A percentile compares a stretch with the other conserved stretches of the same genome.
phyloP scores from a whole-genome alignment of 768 basidiomycete genomes.

The Suillus subluteus region DNA sequence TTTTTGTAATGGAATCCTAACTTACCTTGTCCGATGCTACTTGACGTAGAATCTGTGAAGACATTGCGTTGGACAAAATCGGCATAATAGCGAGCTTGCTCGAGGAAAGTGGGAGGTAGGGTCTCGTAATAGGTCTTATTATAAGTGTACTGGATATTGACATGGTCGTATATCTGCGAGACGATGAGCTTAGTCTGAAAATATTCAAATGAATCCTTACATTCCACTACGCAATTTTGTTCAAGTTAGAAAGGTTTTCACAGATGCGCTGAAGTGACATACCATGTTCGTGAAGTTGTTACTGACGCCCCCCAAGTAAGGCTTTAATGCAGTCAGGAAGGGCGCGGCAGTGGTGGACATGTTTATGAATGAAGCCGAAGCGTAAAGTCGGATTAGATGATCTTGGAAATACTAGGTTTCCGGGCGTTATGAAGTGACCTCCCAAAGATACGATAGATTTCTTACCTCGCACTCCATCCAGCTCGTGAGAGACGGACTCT shows the following conservation, averaged over 20 bases:
- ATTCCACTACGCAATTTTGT: slow-evolving; percentile 59
- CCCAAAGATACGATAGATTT: background rate
- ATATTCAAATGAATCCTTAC: slow-evolving; percentile 43
- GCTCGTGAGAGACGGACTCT: slow-evolving; percentile 69
- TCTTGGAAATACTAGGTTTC: slow-evolving; percentile 29
- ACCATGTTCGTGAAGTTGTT: slow-evolving; percentile 69
- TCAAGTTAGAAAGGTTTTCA: slow-evolving; percentile 14
- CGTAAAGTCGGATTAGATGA: slow-evolving; percentile 22
- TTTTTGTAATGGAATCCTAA: slow-evolving; percentile 14
- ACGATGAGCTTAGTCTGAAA: background rate
- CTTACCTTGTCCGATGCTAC: slow-evolving; percentile 77
- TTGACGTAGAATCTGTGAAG: slow-evolving; percentile 62
- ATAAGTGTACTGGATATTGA: slow-evolving; percentile 76
- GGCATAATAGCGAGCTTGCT: slow-evolving; percentile 74
- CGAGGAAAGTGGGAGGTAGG: slow-evolving; percentile 69
- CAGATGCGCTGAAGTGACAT: slow-evolving; percentile 30
- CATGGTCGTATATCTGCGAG: slow-evolving; percentile 70
- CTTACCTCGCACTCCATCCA: slow-evolving; percentile 66
- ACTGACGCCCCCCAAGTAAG: slow-evolving; percentile 69
- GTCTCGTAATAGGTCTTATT: slow-evolving; percentile 77
- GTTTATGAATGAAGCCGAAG: slow-evolving; percentile 43
- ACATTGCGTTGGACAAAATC: slow-evolving; percentile 77
- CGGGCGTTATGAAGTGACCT: background rate
- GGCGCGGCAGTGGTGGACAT: slow-evolving; percentile 56
- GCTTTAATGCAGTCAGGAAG: slow-evolving; percentile 67